phyloP scores from a whole-genome alignment of 371 early-diverging fungal genomes.

The Apophysomyces elegans region DNA sequence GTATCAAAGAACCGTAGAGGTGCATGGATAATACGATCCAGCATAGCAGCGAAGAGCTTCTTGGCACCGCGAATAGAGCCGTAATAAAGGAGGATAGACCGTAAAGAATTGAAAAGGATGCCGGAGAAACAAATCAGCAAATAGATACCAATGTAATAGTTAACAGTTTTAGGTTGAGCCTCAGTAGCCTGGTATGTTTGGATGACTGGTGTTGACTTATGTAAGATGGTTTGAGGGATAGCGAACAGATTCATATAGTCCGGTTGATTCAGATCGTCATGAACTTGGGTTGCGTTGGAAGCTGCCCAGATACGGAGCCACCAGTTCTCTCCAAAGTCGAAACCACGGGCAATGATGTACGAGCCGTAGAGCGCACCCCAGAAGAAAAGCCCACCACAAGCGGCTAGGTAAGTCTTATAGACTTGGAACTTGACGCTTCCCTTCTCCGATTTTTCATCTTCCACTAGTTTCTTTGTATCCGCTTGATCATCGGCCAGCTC shows the following conservation, averaged over 20 bases:
- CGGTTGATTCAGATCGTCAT: neutral
- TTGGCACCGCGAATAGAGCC: conserved; percentile 67
- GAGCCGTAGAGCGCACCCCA: conserved; percentile 49
- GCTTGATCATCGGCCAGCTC: conserved; percentile 24
- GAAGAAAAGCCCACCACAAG: conserved; percentile 68
- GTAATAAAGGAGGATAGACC: conserved; percentile 38
- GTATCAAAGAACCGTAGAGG: conserved; percentile 87
- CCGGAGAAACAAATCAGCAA: conserved; percentile 24
- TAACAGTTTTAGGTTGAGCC: conserved; percentile 16
- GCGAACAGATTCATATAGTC: neutral
- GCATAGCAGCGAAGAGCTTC: conserved; percentile 52
- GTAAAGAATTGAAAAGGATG: conserved; percentile 33
- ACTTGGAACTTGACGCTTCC: conserved; percentile 66
- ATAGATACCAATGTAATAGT: conserved; percentile 38
- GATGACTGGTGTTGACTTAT: neutral
- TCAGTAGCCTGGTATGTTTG: neutral
- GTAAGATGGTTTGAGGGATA: too few species aligned
- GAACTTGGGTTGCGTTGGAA: neutral
- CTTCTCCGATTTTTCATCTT: conserved; percentile 43
- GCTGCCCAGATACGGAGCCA: conserved; percentile 28
- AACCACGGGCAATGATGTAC: conserved; percentile 51
- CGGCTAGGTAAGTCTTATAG: conserved; percentile 65
- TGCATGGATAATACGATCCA: conserved; percentile 66
- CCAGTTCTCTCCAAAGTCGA: conserved; percentile 50
- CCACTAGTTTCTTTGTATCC: conserved; percentile 47